Conservation (phyloP, 805 yeast genomes). For the Yarrowia sp. region DNA sequence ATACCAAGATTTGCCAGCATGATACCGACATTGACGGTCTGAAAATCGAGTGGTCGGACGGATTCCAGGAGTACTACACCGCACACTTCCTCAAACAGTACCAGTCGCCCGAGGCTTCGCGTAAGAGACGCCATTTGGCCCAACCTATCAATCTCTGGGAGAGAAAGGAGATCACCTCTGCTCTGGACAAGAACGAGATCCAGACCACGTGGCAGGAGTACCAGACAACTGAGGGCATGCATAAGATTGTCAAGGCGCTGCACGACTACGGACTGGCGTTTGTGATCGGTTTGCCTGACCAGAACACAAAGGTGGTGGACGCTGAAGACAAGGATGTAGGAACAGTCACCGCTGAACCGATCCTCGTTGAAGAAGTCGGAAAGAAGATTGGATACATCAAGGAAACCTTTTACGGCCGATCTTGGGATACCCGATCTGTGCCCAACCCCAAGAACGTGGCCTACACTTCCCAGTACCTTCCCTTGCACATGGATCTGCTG, state of each 20-base stretch:
- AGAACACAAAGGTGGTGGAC: conserved; percentile 42
- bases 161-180: conserved; percentile 40
- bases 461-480: conserved; percentile 66
- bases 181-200: conserved; percentile 47
- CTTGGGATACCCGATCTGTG: conserved; percentile 67
- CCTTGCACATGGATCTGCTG: conserved; percentile 77
- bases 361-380: conserved; percentile 56
- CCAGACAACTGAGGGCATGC: conserved; percentile 50
- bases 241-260: conserved; percentile 55
- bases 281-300: conserved; percentile 60
- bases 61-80: conserved; percentile 55
- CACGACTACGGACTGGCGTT: conserved; percentile 65
- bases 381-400: conserved; percentile 70
- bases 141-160: conserved; percentile 50
- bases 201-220: conserved; percentile 54
- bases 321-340: conserved; percentile 47
- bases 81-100: conserved; percentile 57
- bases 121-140: conserved; percentile 50
- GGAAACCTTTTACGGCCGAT: conserved; percentile 72
- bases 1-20: conserved; percentile 29
- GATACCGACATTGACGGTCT: conserved; percentile 48
- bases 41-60: conserved; percentile 59
- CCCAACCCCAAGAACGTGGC: conserved; percentile 72
- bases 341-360: conserved; percentile 40
- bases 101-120: conserved; percentile 51